These are phyloP conservation scores for Pseudogymnoascus sp. DNA, from an alignment of 2,329 filamentous ascomycete species.

Conservation along the genomic window DNA sequence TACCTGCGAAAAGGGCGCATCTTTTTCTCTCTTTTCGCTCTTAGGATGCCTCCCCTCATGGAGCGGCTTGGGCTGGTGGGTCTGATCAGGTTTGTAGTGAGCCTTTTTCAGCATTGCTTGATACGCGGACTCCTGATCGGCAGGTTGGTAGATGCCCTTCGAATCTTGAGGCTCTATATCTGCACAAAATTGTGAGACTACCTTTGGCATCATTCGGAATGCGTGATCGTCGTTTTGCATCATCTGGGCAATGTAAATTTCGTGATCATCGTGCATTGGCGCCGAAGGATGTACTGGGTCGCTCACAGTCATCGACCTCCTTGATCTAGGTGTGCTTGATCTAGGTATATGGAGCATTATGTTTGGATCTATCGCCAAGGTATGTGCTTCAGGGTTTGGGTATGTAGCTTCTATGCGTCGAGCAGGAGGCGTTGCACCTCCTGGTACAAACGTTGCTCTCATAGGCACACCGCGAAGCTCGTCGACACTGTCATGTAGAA, in stretches of 20 bases:
- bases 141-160: neutral
- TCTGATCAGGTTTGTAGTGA: neutral
- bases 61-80: neutral
- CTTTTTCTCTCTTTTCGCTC: neutral
- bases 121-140: neutral
- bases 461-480: neutral
- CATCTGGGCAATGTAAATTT: neutral
- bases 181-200: neutral
- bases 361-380: neutral
- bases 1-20: neutral
- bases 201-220: neutral
- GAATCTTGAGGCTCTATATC: neutral
- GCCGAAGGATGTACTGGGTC: neutral
- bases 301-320: constrained; percentile 3
- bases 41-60: neutral
- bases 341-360: neutral
- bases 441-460: neutral
- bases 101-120: constrained; percentile 7
- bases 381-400: neutral
- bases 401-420: neutral
- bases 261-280: neutral
- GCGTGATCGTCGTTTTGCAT: neutral
- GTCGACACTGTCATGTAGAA: neutral
- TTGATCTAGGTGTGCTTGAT: neutral
- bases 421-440: neutral